Base-by-base conservation (phyloP, 108 stramenopile species). In the Skeletonema menzelii region DNA sequence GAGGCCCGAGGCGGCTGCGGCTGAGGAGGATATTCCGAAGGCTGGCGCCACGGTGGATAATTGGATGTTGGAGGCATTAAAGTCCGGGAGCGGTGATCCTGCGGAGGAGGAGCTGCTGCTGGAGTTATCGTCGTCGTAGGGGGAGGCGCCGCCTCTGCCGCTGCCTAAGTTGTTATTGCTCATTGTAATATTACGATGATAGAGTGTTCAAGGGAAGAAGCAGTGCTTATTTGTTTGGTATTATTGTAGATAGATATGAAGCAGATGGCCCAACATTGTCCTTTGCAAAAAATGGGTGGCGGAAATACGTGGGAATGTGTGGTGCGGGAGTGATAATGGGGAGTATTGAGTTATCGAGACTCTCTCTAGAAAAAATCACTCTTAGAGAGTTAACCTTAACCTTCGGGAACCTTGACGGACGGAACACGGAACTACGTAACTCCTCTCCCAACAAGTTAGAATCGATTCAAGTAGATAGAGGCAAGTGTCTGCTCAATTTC, bases 31-130 rank as follows among this genome's bases (percentile, higher is more conserved):
- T 12, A 93, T 82, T 30, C 90, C 93, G 53, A 89, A 82, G 8
- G 92, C 88, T 3, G 93, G 93, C 3, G 90, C 93, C 24, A 94
- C 76, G 1, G 93, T 94, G 37, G 86, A 70, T 55, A 94, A 65
- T 59, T 86, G 76, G 59, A 94, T 91, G 42, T 77, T 76, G 67
- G 81, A 73, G 0, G 87, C 67, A 44, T 65, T 56, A 46, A 84
- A 84, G 34, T 64, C 55, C 27, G 83, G 83, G 38, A 84, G 22
- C 24, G 83, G 83, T n/a, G 69, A 42, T 27, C 63, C 62, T 40
- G 59, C 31, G 31, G 56, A 56, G 67, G 46, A 61, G n/a, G n/a
- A n/a, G n/a, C n/a, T n/a, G 59, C 38, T 42, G 14, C 5, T 22
- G 59, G 59, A 37, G 40, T 13, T 49, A 17, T 71, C 15, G 44